Base-by-base conservation (phyloP, 73 alveolate genomes). In the Paramecium octaurelia region DNA sequence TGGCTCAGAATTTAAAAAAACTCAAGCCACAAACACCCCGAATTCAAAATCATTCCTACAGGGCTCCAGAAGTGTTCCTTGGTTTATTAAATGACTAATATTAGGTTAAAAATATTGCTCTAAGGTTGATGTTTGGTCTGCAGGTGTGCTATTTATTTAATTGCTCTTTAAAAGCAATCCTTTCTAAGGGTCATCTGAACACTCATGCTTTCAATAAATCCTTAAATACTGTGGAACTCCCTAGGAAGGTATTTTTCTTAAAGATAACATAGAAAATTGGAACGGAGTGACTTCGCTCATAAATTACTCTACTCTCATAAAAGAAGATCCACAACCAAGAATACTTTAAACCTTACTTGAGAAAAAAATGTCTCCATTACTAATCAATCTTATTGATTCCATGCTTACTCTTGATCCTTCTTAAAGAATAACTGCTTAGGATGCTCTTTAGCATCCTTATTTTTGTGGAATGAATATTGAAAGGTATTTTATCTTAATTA, bases 391-490 rank as follows among this genome's bases (percentile, higher is more conserved):
- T 6, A 14, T 64, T 34, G 46, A 27, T 34, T 31, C 16, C 8
- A 64, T 64, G 84, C 84, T 64, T 31, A 64, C 84, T 64, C 84
- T 64, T 34, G 46, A 64, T 64, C 84, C 84, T 64, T 11, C 48
- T 6, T 9, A 64, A 34, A 64, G 84, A 34, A 64, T 64, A 12
- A 1, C 50, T 64, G 84, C 84, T 21, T 64, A 27, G 10, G 84
- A 64, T 0, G 84, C 84, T 14, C 44, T 64, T 34, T 27, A 11
- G 9, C 50, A 64, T 64, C 84, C 84, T 34, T 64, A 64, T 27
- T 64, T 64, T 34, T 23, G 21, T 54, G 69, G 69, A 54, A n/a
- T 54, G 31, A 54, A 54, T 54, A 54, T 54, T 4, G 16, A 54
- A 54, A 54, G 31, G 69, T 54, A 48, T 54, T 18, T n/a, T 18